phyloP scores from a whole-genome alignment of 768 basidiomycete species.

The Kwoniella sp. region DNA sequence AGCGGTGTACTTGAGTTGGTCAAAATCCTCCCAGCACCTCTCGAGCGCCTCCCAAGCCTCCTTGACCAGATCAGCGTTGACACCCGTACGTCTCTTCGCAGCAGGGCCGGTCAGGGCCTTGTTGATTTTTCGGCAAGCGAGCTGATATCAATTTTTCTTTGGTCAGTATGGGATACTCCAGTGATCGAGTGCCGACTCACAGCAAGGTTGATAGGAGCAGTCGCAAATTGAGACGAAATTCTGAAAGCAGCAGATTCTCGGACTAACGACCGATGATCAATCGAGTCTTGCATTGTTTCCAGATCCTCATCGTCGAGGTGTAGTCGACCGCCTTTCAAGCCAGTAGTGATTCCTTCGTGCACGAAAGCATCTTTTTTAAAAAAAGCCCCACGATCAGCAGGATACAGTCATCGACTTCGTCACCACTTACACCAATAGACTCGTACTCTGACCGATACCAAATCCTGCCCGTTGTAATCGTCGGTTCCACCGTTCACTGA shows the following conservation, averaged over 20 bases:
- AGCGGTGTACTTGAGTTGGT: constrained; percentile 59
- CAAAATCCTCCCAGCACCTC: constrained; percentile 80
- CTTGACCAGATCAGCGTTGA: constrained; percentile 69
- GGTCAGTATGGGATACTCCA: no score
- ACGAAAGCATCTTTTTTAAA: constrained; percentile 66
- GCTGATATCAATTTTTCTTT: constrained; percentile 23
- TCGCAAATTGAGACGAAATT: constrained; percentile 56
- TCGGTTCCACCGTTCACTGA: constrained; percentile 61
- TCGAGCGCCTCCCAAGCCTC: constrained; percentile 86
- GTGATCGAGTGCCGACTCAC: constrained; percentile 40
- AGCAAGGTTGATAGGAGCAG: constrained; percentile 73
- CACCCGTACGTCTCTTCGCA: constrained; percentile 65
- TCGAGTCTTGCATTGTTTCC: constrained; percentile 68
- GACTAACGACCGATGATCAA: constrained; percentile 61
- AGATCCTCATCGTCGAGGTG: constrained; percentile 76
- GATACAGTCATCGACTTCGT: background rate
- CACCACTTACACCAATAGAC: constrained; percentile 71
- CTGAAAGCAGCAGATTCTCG: constrained; percentile 27
- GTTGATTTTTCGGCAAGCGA: constrained; percentile 77
- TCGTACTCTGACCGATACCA: constrained; percentile 70
- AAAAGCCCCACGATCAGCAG: no score
- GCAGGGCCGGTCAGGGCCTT: constrained; percentile 74
- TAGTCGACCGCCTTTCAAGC: constrained; percentile 80
- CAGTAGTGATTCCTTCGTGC: constrained; percentile 80
- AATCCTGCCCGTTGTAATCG: constrained; percentile 59